Evolutionary conservation across 1,284 basidiomycete genomes (phyloP).

Genomic region (Sporisorium sorghi): DNA sequence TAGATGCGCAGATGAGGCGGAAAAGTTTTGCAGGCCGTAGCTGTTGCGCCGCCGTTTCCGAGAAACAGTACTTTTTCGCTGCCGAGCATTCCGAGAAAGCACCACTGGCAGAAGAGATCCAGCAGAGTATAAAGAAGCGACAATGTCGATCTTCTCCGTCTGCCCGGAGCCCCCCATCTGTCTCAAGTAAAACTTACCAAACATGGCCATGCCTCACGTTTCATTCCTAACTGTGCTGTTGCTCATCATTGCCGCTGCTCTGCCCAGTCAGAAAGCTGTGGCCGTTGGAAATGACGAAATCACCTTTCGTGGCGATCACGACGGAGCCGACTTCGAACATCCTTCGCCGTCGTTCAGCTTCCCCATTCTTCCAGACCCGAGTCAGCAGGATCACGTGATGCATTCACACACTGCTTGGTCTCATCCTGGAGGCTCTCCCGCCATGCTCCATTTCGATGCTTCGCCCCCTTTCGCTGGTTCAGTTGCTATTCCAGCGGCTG

Average conservation of each 20-base stretch:
- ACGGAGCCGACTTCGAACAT: background rate
- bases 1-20: too few species aligned
- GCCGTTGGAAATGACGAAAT: background rate
- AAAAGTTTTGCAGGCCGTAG: too few species aligned
- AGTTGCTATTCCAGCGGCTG: background rate
- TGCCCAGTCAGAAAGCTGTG: background rate
- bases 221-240: background rate
- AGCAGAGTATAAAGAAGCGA: too few species aligned
- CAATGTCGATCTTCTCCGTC: background rate
- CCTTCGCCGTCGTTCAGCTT: background rate
- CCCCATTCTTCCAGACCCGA: background rate
- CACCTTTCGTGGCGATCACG: background rate
- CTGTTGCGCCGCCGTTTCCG: too few species aligned
- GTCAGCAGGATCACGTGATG: background rate
- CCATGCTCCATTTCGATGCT: background rate
- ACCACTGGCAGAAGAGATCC: too few species aligned
- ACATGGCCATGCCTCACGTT: background rate
- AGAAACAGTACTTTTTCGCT: too few species aligned
- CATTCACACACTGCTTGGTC: too few species aligned
- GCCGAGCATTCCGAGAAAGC: too few species aligned
- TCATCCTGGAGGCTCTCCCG: background rate
- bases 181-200: background rate
- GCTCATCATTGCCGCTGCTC: background rate
- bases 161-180: background rate
- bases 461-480: background rate